Percentiles rank a stretch among this genome's conserved stretches.
These are phyloP conservation scores for Heracleum sosnowskyi DNA, from an alignment of 129 eudicot genomes.

Conservation along the genomic window DNA sequence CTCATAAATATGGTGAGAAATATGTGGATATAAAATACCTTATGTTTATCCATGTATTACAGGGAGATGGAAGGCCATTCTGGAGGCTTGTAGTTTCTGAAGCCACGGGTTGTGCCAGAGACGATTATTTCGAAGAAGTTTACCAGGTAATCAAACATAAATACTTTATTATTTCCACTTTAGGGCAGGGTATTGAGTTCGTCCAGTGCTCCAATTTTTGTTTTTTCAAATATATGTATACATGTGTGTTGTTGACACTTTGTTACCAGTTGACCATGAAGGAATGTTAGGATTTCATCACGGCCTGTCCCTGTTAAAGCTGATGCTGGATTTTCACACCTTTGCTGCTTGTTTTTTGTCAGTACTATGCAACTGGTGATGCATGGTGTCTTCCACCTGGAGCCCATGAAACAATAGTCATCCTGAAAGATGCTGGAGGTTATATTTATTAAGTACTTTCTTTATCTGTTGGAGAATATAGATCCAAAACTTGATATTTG, in stretches of 20 bases:
- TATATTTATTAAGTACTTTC: conserved; percentile 30
- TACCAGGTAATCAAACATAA: conserved; percentile 44
- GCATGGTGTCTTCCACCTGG: conserved; percentile 98
- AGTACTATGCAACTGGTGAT: conserved; percentile 87
- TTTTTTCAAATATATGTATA: background rate
- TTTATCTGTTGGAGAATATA: conserved; percentile 15
- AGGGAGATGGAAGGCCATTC: conserved; percentile 95
- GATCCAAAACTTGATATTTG: background rate
- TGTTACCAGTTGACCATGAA: background rate
- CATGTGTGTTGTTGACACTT: background rate
- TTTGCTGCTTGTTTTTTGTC: conserved; percentile 14
- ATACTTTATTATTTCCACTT: background rate
- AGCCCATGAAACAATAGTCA: conserved; percentile 53
- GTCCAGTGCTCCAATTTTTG: background rate
- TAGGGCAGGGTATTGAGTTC: background rate
- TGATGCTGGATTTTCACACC: background rate
- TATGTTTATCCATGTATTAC: background rate
- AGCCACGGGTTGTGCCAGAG: conserved; percentile 83
- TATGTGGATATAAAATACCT: background rate
- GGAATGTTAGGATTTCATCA: background rate
- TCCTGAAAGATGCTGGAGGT: conserved; percentile 87
- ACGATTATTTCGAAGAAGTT: conserved; percentile 86
- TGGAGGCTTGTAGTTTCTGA: conserved; percentile 94
- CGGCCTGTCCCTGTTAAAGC: background rate
- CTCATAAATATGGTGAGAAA: background rate